Conservation (phyloP, 2,329 filamentous ascomycete genomes). For the Penicillium griseofulvum region DNA sequence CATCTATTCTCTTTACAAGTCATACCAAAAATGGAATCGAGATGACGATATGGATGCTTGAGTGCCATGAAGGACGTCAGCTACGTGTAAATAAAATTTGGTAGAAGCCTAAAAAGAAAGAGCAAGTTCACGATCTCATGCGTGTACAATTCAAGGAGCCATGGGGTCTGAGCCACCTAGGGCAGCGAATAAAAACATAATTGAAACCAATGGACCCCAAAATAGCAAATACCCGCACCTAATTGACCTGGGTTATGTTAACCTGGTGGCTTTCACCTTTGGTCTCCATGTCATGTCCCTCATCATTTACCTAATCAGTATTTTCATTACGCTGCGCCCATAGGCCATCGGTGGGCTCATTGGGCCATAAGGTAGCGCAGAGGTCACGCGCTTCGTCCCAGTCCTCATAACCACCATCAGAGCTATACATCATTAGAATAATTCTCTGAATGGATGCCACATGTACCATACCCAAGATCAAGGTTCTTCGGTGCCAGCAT, state of each 20-base stretch:
- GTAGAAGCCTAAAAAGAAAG: background rate
- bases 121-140: background rate
- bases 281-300: background rate
- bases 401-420: constrained; percentile 7
- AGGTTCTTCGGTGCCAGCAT: constrained; percentile 16
- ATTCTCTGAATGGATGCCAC: too few relatives aligned
- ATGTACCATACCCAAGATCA: background rate
- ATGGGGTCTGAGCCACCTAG: background rate
- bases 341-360: background rate
- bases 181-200: too few relatives aligned
- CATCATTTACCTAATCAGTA: background rate
- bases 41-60: too few relatives aligned
- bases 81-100: background rate
- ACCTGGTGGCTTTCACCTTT: background rate
- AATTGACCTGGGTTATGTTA: too few relatives aligned
- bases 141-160: too few relatives aligned
- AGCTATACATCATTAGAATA: constrained; percentile 1
- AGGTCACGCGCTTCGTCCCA: constrained; percentile 2
- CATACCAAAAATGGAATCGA: too few relatives aligned
- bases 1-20: too few relatives aligned
- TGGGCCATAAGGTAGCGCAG: constrained; percentile 4
- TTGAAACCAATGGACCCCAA: background rate
- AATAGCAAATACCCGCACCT: too few relatives aligned
- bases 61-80: too few relatives aligned
- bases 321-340: background rate